Conservation (phyloP, 805 yeast species). For the Yarrowia sp. region DNA sequence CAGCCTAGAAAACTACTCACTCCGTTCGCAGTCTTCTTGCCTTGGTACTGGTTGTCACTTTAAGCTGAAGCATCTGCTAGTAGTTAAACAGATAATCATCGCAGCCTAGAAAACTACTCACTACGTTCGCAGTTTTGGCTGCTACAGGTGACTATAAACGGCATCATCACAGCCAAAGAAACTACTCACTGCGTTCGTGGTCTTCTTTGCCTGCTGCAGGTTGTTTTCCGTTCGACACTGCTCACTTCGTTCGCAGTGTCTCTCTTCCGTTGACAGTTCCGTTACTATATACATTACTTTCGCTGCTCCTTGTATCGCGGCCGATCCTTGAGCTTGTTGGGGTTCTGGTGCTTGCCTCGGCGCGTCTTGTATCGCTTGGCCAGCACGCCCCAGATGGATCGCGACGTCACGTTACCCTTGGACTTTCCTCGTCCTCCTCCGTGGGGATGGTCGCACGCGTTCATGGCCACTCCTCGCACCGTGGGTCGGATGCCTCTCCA, state of each 20-base stretch:
- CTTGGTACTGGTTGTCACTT: too few species aligned
- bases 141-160: too few species aligned
- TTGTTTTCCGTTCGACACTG: too few species aligned
- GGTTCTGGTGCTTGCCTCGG: conserved; percentile 80
- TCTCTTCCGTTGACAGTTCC: neutral
- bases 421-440: conserved; percentile 99
- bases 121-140: too few species aligned
- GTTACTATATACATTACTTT: conserved; percentile 27
- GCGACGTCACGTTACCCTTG: conserved; percentile 90
- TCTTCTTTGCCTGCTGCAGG: too few species aligned
- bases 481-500: conserved; percentile 91
- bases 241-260: neutral
- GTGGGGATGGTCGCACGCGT: conserved; percentile 95
- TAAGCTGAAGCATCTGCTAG: too few species aligned
- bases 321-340: conserved; percentile 84
- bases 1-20: too few species aligned
- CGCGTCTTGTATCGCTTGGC: conserved; percentile 93
- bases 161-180: too few species aligned
- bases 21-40: too few species aligned
- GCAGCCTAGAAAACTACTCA: too few species aligned
- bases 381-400: conserved; percentile 93
- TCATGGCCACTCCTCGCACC: conserved; percentile 98
- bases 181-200: too few species aligned
- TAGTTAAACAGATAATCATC: too few species aligned
- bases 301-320: conserved; percentile 63